phyloP scores from a whole-genome alignment of 2,329 filamentous ascomycete species.

The Tolypocladium ophioglossoides region DNA sequence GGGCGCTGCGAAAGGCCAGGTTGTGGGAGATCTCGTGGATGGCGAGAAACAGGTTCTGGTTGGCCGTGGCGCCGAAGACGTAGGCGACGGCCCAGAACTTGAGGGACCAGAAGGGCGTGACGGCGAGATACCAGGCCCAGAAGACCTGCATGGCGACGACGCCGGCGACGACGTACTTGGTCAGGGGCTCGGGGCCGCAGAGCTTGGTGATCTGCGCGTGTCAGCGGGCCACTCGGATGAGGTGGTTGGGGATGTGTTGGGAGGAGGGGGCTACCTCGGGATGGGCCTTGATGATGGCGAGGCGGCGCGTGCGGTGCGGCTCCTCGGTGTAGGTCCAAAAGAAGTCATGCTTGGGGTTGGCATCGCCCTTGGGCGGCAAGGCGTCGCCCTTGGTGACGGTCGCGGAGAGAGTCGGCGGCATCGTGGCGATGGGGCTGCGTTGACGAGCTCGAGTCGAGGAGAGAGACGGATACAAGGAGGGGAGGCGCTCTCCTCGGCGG shows the following conservation, averaged over 20 bases:
- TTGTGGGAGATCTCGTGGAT: conserved; percentile 99
- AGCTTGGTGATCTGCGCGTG: conserved; percentile 74
- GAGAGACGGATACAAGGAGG: background rate
- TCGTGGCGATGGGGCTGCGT: background rate
- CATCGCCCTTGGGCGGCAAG: conserved; percentile 3
- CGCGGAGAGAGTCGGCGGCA: conserved; percentile 19
- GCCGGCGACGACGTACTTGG: conserved; percentile 79
- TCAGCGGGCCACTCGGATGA: background rate
- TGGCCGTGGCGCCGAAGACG: conserved; percentile 84
- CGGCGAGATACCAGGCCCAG: conserved; percentile 65
- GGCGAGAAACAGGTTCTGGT: conserved; percentile 96
- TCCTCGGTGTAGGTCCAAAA: conserved; percentile 99
- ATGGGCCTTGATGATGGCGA: conserved; percentile 96
- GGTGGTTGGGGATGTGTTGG: background rate
- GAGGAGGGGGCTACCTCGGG: conserved; percentile 55
- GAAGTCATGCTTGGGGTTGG: conserved; percentile 44
- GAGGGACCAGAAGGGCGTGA: conserved; percentile 72
- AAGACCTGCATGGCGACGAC: conserved; percentile 76
- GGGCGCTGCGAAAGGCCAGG: conserved; percentile 73
- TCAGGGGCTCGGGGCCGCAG: conserved; percentile 90
- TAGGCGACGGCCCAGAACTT: conserved; percentile 82
- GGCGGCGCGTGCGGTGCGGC: conserved; percentile 79
- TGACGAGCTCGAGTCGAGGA: background rate
- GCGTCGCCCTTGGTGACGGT: conserved; percentile 20
- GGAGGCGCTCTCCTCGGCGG: background rate